phyloP scores from a whole-genome alignment of 148 eudicot species.

The Arbutus unedo region DNA sequence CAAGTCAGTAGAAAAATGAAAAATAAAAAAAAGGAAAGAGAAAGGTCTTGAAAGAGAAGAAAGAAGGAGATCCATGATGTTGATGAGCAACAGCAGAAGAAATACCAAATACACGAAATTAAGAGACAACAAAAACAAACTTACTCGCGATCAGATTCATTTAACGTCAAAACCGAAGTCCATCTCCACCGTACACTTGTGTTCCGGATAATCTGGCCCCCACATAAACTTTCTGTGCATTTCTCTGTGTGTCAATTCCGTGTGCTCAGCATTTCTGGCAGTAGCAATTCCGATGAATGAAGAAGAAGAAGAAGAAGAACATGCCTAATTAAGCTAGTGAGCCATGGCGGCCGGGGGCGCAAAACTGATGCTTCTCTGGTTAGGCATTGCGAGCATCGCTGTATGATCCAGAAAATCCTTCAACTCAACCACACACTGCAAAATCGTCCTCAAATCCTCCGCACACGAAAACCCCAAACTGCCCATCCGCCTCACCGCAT shows the following conservation, averaged over 20 bases:
- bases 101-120: neutral
- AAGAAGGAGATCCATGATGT: neutral
- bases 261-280: neutral
- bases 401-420: slow-evolving; percentile 93
- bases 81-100: neutral
- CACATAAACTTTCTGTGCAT: too few relatives aligned
- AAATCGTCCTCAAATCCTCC: slow-evolving; percentile 55
- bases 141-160: too few relatives aligned
- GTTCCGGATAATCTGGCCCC: too few relatives aligned
- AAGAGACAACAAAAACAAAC: neutral
- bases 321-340: slow-evolving; percentile 24
- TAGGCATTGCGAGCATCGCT: slow-evolving; percentile 90
- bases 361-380: slow-evolving; percentile 57
- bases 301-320: neutral
- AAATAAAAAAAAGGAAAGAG: neutral
- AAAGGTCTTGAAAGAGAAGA: neutral
- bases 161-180: too few relatives aligned
- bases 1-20: neutral
- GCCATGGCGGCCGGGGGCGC: slow-evolving; percentile 40
- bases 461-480: slow-evolving; percentile 49
- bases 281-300: neutral
- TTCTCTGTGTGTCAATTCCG: too few relatives aligned
- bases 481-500: slow-evolving; percentile 56
- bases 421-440: slow-evolving; percentile 61
- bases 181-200: too few relatives aligned